Evolutionary conservation across 1,284 basidiomycete species (phyloP), one percentile per base, ranked within the genome.

Genomic region (Cystobasidium slooffiae): DNA sequence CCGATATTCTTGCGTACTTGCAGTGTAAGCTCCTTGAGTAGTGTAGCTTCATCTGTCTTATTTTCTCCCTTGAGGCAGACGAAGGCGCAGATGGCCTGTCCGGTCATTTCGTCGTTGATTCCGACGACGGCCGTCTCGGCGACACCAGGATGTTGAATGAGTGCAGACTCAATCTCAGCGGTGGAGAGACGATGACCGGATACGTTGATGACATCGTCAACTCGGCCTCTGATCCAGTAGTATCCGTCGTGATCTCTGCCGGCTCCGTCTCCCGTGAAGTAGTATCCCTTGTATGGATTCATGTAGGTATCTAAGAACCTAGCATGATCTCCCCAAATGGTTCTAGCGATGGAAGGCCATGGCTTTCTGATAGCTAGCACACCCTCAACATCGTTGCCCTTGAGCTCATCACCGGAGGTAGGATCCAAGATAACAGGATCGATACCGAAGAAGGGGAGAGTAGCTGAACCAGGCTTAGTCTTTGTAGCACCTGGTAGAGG

Each of bases 251-350:
- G 88, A 82, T 99, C 97, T 59, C 95, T 88, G 31, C 90, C 91
- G 22, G 95, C 96, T 74, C 95, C 95, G 80, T 99, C 97, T 47
- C 97, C 96, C 22, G 95, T 99, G 85, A 93, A 98, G 88, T 94
- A 98, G 77, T 76, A 46, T 70, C 51, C 67, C 72, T 80, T 78
- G 86, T 82, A 83, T 6, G 81, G 87, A 83, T 87, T 88, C 90
- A 98, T 93, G 85, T 98, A 98, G 24, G 94, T 97, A 68, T 98
- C 95, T 46, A 97, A 85, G 83, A 92, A 94, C 65, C 93, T 85
- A 81, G 91, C 88, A 84, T 99, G 96, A 84, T 99, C 96, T 74
- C 88, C 87, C 85, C 88, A 96, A 76, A 99, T 89, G 18, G 94
- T 93, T 75, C 97, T 88, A n/a, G 96, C 96, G 80, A 99, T 91